A percentile compares a stretch with the other conserved stretches of the same genome.
phyloP scores from a whole-genome alignment of 2,329 filamentous ascomycete genomes.

The Zasmidium citrigriseum region DNA sequence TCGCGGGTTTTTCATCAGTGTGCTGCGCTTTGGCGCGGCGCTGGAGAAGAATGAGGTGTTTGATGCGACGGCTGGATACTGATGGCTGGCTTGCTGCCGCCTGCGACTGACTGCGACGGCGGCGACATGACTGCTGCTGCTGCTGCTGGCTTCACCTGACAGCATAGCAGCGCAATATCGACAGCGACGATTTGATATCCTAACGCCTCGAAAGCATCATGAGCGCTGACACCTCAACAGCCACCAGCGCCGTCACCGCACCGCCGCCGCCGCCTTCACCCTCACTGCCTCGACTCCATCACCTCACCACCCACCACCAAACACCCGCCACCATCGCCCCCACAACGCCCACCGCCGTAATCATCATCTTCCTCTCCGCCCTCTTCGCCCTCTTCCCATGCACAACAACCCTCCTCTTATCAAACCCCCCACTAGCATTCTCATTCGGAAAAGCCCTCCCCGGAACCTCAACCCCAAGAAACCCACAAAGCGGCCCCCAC shows the following conservation, averaged over 20 bases:
- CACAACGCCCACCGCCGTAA: not conserved
- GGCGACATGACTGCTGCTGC: too few relatives aligned
- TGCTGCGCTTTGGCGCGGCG: not conserved
- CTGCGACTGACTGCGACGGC: too few relatives aligned
- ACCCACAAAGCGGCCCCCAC: not conserved
- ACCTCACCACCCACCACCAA: not conserved
- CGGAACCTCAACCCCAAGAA: not conserved
- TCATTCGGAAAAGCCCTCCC: not conserved
- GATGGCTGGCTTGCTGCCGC: too few relatives aligned
- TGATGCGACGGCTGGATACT: too few relatives aligned
- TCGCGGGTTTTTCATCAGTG: not conserved
- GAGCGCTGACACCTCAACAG: not conserved
- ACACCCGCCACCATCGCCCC: not conserved
- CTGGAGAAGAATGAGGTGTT: not conserved
- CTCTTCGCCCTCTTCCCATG: not conserved
- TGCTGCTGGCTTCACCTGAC: too few relatives aligned
- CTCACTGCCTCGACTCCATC: not conserved
- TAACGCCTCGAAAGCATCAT: not conserved
- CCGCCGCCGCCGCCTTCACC: not conserved
- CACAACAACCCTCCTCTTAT: not conserved
- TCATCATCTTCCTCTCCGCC: not conserved
- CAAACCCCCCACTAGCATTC: not conserved
- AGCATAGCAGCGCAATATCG: too few relatives aligned
- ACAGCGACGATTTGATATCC: too few relatives aligned
- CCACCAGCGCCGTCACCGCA: not conserved